Evolutionary conservation across 2,329 filamentous ascomycete genomes (phyloP).

Genomic region (Raffaelea deltoideospora): DNA sequence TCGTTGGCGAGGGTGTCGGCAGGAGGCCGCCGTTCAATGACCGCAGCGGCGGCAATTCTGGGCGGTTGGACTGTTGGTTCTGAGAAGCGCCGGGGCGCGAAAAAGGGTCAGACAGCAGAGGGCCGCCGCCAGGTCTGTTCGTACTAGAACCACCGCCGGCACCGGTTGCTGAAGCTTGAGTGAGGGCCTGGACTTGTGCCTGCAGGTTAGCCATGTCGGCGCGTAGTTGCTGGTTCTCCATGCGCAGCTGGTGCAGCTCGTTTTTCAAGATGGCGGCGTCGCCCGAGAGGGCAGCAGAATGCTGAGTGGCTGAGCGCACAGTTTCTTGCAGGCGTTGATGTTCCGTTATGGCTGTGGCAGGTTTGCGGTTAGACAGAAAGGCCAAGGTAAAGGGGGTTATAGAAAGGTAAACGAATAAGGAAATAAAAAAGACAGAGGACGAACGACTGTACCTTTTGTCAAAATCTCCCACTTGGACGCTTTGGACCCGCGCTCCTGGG

Average conservation of each 20-base stretch:
- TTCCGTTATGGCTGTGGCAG: constrained; percentile 40
- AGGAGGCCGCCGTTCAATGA: constrained; percentile 29
- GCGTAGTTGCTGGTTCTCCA: constrained; percentile 33
- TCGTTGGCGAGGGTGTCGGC: constrained; percentile 10
- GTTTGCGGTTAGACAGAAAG: constrained; percentile 1
- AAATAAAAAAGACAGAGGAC: not conserved
- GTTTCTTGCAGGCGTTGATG: constrained; percentile 39
- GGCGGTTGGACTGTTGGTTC: constrained; percentile 17
- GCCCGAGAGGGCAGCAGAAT: constrained; percentile 23
- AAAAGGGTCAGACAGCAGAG: constrained; percentile 12
- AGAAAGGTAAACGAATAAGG: not conserved
- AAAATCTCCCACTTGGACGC: constrained; percentile 84
- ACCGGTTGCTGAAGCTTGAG: too few species aligned
- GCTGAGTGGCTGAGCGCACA: constrained; percentile 29
- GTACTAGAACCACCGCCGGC: too few species aligned
- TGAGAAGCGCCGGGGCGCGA: too few species aligned
- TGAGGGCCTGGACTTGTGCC: too few species aligned
- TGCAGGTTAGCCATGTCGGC: constrained; percentile 15
- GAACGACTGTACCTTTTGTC: constrained; percentile 52
- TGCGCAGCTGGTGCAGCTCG: constrained; percentile 29
- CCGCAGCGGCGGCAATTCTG: constrained; percentile 42
- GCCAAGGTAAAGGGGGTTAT: too few species aligned
- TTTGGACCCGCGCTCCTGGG: constrained; percentile 68
- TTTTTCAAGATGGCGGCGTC: constrained; percentile 34
- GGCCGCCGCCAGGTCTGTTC: constrained; percentile 8